Conservation (phyloP, 805 yeast genomes). For the Saccharomycopsis oosterbeekiorum region DNA sequence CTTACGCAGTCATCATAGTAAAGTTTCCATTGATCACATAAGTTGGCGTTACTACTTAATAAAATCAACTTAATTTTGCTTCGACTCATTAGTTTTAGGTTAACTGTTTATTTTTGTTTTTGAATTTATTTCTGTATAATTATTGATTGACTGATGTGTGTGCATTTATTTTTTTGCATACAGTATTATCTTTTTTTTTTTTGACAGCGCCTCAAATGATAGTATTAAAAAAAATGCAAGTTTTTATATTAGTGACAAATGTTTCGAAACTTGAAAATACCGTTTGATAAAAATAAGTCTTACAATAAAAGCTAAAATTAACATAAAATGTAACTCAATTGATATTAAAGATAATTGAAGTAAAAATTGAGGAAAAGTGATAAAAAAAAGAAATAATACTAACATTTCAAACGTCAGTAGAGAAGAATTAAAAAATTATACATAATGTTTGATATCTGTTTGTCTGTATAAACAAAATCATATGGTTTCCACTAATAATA, state of each 20-base stretch:
- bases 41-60: not conserved
- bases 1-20: not conserved
- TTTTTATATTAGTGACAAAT: no score
- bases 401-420: not conserved
- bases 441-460: not conserved
- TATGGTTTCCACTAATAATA: not conserved
- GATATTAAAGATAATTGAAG: not conserved
- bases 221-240: no score
- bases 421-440: not conserved
- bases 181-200: no score
- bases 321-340: not conserved
- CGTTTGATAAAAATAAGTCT: not conserved
- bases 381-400: not conserved
- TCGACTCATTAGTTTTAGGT: not conserved
- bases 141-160: not conserved
- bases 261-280: no score
- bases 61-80: not conserved
- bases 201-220: not conserved
- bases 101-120: not conserved
- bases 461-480: not conserved
- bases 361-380: not conserved
- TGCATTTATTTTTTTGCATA: not conserved
- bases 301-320: not conserved
- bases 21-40: not conserved
- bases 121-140: not conserved